Conservation (phyloP, 2,329 filamentous ascomycete genomes). For the Calonectria fujianensis region DNA sequence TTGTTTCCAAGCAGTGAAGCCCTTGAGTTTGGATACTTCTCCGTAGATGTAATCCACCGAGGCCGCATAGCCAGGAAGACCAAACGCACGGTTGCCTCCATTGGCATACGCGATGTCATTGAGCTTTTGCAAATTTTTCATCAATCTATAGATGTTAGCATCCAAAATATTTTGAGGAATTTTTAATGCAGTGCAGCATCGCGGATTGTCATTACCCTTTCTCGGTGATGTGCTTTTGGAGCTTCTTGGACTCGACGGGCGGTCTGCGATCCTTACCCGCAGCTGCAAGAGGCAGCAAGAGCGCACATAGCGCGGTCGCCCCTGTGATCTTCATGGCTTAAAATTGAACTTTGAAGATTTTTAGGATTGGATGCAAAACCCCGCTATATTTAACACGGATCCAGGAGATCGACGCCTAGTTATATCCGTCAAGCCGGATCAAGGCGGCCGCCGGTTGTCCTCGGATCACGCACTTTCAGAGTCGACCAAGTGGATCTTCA, state of each 20-base stretch:
- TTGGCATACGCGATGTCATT: constrained; percentile 58
- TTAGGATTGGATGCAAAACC: not conserved
- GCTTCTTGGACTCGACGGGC: constrained; percentile 48
- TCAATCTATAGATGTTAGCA: constrained; percentile 43
- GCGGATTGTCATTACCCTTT: constrained; percentile 44
- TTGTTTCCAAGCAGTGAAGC: constrained; percentile 56
- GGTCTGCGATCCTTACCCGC: constrained; percentile 48
- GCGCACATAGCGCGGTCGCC: constrained; percentile 52
- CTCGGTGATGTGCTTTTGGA: constrained; percentile 52
- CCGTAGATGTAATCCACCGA: constrained; percentile 58
- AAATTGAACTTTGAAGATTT: not conserved
- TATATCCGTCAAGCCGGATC: constrained; percentile 21
- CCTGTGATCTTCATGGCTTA: constrained; percentile 49
- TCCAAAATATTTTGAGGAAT: fast-evolving
- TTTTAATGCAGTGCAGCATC: not conserved
- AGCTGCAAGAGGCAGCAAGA: constrained; percentile 45
- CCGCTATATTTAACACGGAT: not conserved
- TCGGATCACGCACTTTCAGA: constrained; percentile 9
- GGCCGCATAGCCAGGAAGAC: constrained; percentile 58
- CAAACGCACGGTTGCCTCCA: constrained; percentile 58
- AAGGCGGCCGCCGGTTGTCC: not conserved
- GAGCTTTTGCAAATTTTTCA: constrained; percentile 54
- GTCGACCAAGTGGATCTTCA: constrained; percentile 20
- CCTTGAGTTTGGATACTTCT: constrained; percentile 54
- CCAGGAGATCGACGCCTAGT: not conserved